Conservation (phyloP, 345 rosid species). For the Moricandia arvensis region DNA sequence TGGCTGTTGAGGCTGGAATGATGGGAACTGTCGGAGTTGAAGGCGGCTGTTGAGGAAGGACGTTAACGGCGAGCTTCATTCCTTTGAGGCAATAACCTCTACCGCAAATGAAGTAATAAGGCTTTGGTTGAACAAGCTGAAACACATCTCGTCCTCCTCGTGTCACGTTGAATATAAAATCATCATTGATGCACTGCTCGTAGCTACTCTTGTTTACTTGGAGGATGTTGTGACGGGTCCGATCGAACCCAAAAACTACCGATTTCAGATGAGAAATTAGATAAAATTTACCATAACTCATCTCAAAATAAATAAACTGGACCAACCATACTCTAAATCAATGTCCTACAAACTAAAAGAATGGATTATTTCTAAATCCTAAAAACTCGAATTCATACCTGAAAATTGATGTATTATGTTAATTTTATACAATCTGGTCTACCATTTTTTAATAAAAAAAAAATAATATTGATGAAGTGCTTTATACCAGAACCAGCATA, state of each 20-base stretch:
- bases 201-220: constrained; percentile 64
- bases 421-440: neutral
- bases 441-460: neutral
- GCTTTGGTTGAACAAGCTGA: no score
- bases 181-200: constrained; percentile 42
- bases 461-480: neutral
- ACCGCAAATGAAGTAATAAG: no score
- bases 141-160: no score
- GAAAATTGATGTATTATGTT: neutral
- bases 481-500: neutral
- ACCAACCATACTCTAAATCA: neutral
- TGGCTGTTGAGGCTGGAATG: no score
- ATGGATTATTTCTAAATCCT: neutral
- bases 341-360: neutral
- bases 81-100: no score
- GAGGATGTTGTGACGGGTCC: constrained; percentile 43
- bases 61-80: no score
- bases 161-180: no score
- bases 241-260: constrained; percentile 50
- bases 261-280: neutral
- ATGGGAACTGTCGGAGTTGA: no score
- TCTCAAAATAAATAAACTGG: neutral
- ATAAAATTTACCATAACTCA: neutral
- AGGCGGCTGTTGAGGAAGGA: no score
- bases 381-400: neutral